Conservation (phyloP, 2,329 filamentous ascomycete genomes). For the Sclerotinia subarctica region DNA sequence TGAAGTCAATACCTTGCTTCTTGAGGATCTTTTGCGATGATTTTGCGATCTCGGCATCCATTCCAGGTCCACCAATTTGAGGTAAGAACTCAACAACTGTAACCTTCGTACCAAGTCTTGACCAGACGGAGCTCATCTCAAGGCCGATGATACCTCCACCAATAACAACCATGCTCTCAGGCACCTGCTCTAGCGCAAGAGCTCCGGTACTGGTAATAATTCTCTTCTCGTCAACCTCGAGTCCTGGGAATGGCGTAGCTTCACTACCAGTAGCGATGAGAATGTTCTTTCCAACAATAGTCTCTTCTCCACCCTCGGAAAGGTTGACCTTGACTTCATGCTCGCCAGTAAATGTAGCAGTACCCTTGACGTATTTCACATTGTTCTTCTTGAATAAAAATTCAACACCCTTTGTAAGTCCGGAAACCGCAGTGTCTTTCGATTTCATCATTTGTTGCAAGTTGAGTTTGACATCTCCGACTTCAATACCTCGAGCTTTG, state of each 20-base stretch:
- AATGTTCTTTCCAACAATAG: slow-evolving; percentile 90
- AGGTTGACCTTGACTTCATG: slow-evolving; percentile 89
- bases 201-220: slow-evolving; percentile 96
- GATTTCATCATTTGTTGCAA: slow-evolving; percentile 96
- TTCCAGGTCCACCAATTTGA: slow-evolving; percentile 95
- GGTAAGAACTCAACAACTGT: slow-evolving; percentile 95
- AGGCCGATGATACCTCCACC: slow-evolving; percentile 98
- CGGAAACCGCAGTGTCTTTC: slow-evolving; percentile 85
- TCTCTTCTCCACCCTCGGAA: slow-evolving; percentile 86
- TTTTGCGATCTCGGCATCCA: slow-evolving; percentile 94
- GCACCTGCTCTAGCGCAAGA: slow-evolving; percentile 82
- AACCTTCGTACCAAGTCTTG: slow-evolving; percentile 85
- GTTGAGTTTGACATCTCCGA: slow-evolving; percentile 96
- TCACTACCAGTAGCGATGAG: slow-evolving; percentile 95
- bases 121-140: slow-evolving; percentile 99
- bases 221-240: slow-evolving; percentile 95
- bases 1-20: slow-evolving; percentile 98
- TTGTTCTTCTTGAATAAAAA: slow-evolving; percentile 99
- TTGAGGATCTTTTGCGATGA: slow-evolving; percentile 84
- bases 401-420: slow-evolving; percentile 95
- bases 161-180: slow-evolving; percentile 95
- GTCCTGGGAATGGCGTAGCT: slow-evolving; percentile 90
- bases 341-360: slow-evolving; percentile 81
- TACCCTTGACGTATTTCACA: slow-evolving; percentile 95
- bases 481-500: slow-evolving; percentile 95